A percentile compares a stretch with the other conserved stretches of the same genome.
Conservation (phyloP, 164 flowering plant genomes). For the Nymphaea colorata region DNA sequence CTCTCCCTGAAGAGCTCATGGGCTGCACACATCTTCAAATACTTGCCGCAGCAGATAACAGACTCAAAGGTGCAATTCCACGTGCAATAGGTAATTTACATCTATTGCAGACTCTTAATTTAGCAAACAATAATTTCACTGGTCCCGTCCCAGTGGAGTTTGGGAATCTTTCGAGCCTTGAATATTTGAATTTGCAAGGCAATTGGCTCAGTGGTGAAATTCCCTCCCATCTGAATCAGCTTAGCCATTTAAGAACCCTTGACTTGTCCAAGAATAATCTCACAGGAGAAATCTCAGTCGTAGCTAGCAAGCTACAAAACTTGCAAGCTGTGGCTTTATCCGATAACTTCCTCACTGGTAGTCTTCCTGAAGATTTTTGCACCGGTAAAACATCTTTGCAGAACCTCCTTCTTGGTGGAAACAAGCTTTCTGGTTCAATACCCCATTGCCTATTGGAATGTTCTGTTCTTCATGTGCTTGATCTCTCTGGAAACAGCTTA, state of each 20-base stretch:
- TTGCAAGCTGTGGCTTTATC: constrained; percentile 46
- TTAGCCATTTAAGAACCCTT: constrained; percentile 39
- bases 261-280: constrained; percentile 70
- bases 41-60: constrained; percentile 61
- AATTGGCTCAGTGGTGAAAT: constrained; percentile 51
- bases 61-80: constrained; percentile 57
- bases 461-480: constrained; percentile 49
- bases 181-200: constrained; percentile 72
- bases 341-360: constrained; percentile 43
- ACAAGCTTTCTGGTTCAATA: constrained; percentile 49
- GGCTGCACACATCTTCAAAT: constrained; percentile 41
- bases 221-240: constrained; percentile 44
- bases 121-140: constrained; percentile 72
- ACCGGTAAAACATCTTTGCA: constrained; percentile 29
- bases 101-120: constrained; percentile 42
- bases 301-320: constrained; percentile 23
- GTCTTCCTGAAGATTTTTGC: constrained; percentile 42
- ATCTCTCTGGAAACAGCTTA: constrained; percentile 57
- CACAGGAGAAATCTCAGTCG: constrained; percentile 40
- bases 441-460: constrained; percentile 47
- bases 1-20: constrained; percentile 46
- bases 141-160: constrained; percentile 64
- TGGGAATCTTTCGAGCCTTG: constrained; percentile 33
- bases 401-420: constrained; percentile 39
- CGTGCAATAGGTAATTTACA: constrained; percentile 39